Evolutionary conservation across 2,329 filamentous ascomycete species (phyloP).

Genomic region (Cyanodermella asteris): DNA sequence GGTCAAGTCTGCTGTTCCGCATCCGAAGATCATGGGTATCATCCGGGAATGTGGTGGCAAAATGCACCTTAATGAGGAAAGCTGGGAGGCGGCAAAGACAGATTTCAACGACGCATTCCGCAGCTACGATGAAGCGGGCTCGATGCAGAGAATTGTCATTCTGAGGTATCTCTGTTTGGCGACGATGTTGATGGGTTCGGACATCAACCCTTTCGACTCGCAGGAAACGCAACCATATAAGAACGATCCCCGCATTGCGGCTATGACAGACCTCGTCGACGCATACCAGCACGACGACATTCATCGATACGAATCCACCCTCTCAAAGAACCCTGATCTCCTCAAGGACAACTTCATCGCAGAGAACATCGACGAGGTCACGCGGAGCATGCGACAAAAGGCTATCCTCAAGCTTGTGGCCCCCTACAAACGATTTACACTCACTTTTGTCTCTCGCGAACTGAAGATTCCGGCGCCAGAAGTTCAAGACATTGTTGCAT

Average conservation of each 20-base stretch:
- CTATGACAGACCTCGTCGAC: slow-evolving; percentile 93
- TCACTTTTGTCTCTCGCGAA: slow-evolving; percentile 69
- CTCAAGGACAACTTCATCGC: slow-evolving; percentile 87
- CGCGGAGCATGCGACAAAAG: slow-evolving; percentile 93
- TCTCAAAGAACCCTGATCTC: slow-evolving; percentile 73
- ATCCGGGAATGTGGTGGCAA: slow-evolving; percentile 97
- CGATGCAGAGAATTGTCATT: slow-evolving; percentile 86
- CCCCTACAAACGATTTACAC: slow-evolving; percentile 79
- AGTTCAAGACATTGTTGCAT: slow-evolving; percentile 88
- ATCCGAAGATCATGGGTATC: slow-evolving; percentile 97
- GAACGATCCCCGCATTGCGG: slow-evolving; percentile 79
- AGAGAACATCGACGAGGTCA: slow-evolving; percentile 97
- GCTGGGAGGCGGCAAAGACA: slow-evolving; percentile 90
- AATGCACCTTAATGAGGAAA: slow-evolving; percentile 99
- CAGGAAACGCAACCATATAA: slow-evolving; percentile 98
- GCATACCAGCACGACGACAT: slow-evolving; percentile 94
- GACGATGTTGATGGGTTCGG: slow-evolving; percentile 94
- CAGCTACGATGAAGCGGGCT: slow-evolving; percentile 96
- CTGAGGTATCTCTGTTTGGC: slow-evolving; percentile 91
- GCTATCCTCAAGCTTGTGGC: slow-evolving; percentile 82
- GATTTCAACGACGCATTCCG: slow-evolving; percentile 98
- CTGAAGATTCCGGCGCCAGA: slow-evolving; percentile 70
- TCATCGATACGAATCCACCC: slow-evolving; percentile 67
- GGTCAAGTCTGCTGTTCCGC: slow-evolving; percentile 88
- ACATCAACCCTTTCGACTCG: slow-evolving; percentile 97